Evolutionary conservation across 176 grass and related monocot species (phyloP), one percentile per base, ranked within the genome.

Genomic region (Cenchrus americanus): DNA sequence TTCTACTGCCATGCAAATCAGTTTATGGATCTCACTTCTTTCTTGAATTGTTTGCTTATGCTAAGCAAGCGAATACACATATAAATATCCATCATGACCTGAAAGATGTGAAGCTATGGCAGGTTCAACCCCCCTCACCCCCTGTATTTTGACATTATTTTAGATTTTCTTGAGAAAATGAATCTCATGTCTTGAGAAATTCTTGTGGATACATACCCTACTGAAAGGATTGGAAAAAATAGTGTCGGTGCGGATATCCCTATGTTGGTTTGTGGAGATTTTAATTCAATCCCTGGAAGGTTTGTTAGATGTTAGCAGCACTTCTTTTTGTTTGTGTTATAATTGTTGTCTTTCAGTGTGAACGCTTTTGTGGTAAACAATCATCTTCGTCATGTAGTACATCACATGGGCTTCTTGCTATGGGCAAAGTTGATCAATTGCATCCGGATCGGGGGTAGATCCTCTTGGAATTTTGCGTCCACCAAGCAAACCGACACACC

Each of bases 181-280:
- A 71, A 69, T 68, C 73, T 66, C 21, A 71, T 74, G 46, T 71
- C 37, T 81, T 14, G 17, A 37, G 7, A 41, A 83, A 80, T 72
- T 66, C 40, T 80, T 73, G 30, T 55, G 94, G 94, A 90, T 97
- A 44, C 92, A 97, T 66, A 97, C 94, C 24, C 92, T 97, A 53
- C 85, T 97, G 74, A 97, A 97, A 84, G 94, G 94, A 44, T 81
- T 97, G 75, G 94, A 97, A 67, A 97, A 97, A 85, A 97, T 97
- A 85, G 94, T 32, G 83, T 90, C 47, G 94, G 94, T 90, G 94
- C 94, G 34, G 91, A 97, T 58, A 97, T 97, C 88, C 92, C 94
- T 71, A 97, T 97, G 89, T 77, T 97, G 89, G 94, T 97, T 8
- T 97, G 94, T 88, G 94, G 94, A 69, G 94, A 97, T 97, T 94